Evolutionary conservation across 352 stramenopile species (phyloP), one percentile per base, ranked within the genome.

Genomic region (Peronosclerospora sorghi): DNA sequence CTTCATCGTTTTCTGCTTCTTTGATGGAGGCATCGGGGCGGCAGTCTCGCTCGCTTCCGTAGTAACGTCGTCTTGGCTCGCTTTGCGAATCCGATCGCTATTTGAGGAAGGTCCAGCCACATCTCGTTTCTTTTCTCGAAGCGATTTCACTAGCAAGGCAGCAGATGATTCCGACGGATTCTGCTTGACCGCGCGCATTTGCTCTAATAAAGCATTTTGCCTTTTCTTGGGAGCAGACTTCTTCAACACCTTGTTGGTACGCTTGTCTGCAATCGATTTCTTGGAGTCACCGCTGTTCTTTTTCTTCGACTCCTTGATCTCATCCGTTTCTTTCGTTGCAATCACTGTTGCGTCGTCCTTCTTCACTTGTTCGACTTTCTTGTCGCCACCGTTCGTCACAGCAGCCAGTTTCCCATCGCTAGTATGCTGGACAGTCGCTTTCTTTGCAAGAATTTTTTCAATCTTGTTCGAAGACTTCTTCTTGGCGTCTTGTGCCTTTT

Each of bases 121-220:
- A 17, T 46, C 34, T 10, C 26, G 23, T 42, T 41, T 45, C 23
- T 23, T 39, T 18, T 40, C 32, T 8, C 47, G 38, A 40, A 68
- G 49, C 8, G 45, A 43, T 12, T 54, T 44, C 13, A 32, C 38
- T 39, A 68, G 29, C 20, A 57, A 7, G 32, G 50, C 45, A 49
- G 58, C 54, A 28, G 45, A 48, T 18, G 54, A 64, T 46, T 56
- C 41, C 9, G 45, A 28, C 24, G 27, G 36, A 49, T 43, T 20
- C 1, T 57, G 48, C 35, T 63, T 63, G n/a, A 49, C 54, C 7
- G 54, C 58, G 35, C 51, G 42, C 58, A 68, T 68, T 23, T 61
- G 50, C 27, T 61, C 51, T 27, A 68, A 18, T 0, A 68, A 28
- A 43, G 36, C 54, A 35, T 68, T 68, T 18, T 39, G 49, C 20